Evolutionary conservation across 169 alveolate genomes (phyloP), one percentile per base, ranked within the genome.

Genomic region (Plasmodium vivax): DNA sequence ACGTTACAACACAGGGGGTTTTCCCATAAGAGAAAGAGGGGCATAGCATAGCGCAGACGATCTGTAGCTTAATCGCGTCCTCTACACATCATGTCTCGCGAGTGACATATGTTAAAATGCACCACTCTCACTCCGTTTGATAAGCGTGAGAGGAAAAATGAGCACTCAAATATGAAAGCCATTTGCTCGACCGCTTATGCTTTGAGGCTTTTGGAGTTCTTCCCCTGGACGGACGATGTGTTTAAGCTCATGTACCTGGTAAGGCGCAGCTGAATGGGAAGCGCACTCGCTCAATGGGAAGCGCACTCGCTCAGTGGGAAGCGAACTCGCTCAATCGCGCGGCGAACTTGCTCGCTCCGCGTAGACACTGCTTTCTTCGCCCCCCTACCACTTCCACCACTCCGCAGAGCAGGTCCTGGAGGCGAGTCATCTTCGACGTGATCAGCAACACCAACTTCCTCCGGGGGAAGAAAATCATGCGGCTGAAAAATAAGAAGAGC

Each of bases 191-290:
- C 84, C 0, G 14, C 41, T 12, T 82, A 72, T 3, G 82, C 54
- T 72, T 75, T 73, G 10, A 23, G 72, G 3, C 30, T 84, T 27
- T 73, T 84, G 36, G 93, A 84, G 19, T 84, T 84, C 32, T 73
- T 84, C 34, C 93, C 93, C n/a, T 84, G 47, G 58, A 8, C 72
- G 19, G 93, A 84, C 45, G 93, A 84, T 41, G 30, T 84, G 47
- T 41, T 84, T 73, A 84, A 47, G 43, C 72, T 84, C 27, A 41
- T 84, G 72, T 84, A 84, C 58, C 75, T 84, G 84, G 93, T 84
- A 72, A 45, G 45, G 73, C 12, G 23, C 27, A 23, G 27, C 27
- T 23, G 27, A 23, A 23, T 23, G 27, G 27, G 27, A 23, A 23
- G 27, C 27, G 27, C 27, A 0, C 0, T 23, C 27, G 27, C 27